Evolutionary conservation across 2,329 filamentous ascomycete species (phyloP), one percentile per base, ranked within the genome.

Genomic region (Decorospora gaudefroyi): DNA sequence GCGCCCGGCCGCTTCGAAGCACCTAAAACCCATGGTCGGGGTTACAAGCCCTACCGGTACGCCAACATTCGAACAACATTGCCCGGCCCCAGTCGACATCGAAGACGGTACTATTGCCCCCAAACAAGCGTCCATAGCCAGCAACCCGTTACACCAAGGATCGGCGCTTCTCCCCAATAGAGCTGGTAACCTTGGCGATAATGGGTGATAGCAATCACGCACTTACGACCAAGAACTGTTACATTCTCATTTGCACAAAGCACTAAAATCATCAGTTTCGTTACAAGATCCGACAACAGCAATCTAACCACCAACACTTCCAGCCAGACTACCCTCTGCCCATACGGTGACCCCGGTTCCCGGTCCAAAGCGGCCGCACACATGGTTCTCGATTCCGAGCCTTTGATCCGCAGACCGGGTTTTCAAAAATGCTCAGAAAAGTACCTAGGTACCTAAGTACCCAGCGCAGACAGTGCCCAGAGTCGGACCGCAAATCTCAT

Each of bases 401-500:
- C 23, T n/a, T 13, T 22, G 33, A 53, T 49, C 49, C 57, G 44
- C 21, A 43, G 36, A 59, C 54, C 54, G 28, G 59, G 59, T 56
- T 53, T 44, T 36, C 42, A 41, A 36, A 13, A 23, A 26, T 37
- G 25, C n/a, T 37, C n/a, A 47, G 30, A 38, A 6, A 49, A 49
- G 43, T 44, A 40, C 32, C 42, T 19, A 56, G 25, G 51, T 59
- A 53, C 47, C 52, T 48, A 47, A 9, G 47, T 53, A 57, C 45
- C 43, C 49, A 26, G 33, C 13, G 38, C 29, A 23, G 36, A 26
- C 12, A 22, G 28, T 15, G n/a, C 15, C 6, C 19, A 15, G 15
- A 17, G 7, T 23, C 25, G 17, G 40, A 44, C 9, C 25, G n/a
- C 26, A 11, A 35, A 13, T 30, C 2, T 11, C 9, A 17, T 28